These are phyloP conservation scores for Beauveria asiatica DNA, from an alignment of 2,329 filamentous ascomycete genomes.

Conservation along the genomic window DNA sequence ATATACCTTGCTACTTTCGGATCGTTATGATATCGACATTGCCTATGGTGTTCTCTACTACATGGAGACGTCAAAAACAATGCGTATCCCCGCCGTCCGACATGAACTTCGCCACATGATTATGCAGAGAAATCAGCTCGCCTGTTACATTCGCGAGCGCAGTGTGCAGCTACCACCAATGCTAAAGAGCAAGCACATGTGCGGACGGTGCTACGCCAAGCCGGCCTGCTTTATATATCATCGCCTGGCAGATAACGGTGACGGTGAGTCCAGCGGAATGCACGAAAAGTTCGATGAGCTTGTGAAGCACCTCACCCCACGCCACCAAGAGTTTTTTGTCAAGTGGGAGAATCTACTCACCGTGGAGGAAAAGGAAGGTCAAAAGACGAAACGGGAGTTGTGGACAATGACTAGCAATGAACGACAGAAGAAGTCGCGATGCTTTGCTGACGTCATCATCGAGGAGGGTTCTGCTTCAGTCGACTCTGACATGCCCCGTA, in stretches of 20 bases:
- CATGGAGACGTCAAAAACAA: constrained; percentile 79
- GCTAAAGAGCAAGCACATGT: constrained; percentile 73
- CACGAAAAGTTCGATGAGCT: constrained; percentile 74
- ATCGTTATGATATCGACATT: constrained; percentile 90
- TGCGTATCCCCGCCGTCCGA: constrained; percentile 74
- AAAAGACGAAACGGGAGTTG: constrained; percentile 78
- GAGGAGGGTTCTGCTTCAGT: constrained; percentile 67
- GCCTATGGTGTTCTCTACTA: constrained; percentile 91
- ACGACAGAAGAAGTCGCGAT: constrained; percentile 79
- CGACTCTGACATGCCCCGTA: constrained; percentile 63
- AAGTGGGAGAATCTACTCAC: constrained; percentile 93
- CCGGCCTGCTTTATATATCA: constrained; percentile 89
- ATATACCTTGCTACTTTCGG: constrained; percentile 85
- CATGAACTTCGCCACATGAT: constrained; percentile 94
- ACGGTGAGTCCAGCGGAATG: constrained; percentile 72
- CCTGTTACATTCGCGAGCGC: constrained; percentile 74
- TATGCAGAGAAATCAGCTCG: constrained; percentile 85
- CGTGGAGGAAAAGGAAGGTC: constrained; percentile 85
- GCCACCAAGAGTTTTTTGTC: constrained; percentile 75
- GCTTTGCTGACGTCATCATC: constrained; percentile 81
- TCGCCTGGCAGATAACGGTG: constrained; percentile 76
- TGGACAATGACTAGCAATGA: constrained; percentile 94
- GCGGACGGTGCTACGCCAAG: constrained; percentile 84
- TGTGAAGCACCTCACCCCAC: constrained; percentile 65
- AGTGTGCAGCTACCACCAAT: constrained; percentile 75